Evolutionary conservation across 2,329 filamentous ascomycete genomes (phyloP).

Genomic region (Tolypocladium ophioglossoides): DNA sequence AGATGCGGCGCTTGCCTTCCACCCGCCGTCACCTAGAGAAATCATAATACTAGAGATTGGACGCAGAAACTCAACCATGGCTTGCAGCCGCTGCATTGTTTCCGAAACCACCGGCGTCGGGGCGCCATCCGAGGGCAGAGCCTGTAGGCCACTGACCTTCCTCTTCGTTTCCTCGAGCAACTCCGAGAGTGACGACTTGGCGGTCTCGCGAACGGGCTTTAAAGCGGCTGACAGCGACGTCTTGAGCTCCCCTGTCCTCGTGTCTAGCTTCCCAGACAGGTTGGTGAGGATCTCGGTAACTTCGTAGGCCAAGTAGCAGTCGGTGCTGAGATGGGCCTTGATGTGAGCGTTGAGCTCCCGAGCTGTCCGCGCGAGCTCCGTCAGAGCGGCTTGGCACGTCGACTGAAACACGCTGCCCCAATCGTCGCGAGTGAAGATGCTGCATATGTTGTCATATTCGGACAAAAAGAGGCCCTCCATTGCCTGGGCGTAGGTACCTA

Average conservation of each 20-base stretch:
- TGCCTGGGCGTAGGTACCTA: slow-evolving; percentile 77
- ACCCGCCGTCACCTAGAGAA: slow-evolving; percentile 86
- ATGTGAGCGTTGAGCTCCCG: slow-evolving; percentile 86
- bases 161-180: slow-evolving; percentile 75
- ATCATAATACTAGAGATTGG: slow-evolving; percentile 85
- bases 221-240: slow-evolving; percentile 71
- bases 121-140: slow-evolving; percentile 68
- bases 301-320: slow-evolving; percentile 93
- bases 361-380: slow-evolving; percentile 75
- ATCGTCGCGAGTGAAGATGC: slow-evolving; percentile 76
- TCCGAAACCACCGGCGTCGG: slow-evolving; percentile 70
- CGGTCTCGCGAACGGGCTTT: slow-evolving; percentile 84
- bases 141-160: slow-evolving; percentile 52
- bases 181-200: slow-evolving; percentile 73
- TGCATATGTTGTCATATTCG: slow-evolving; percentile 85
- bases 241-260: slow-evolving; percentile 78
- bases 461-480: slow-evolving; percentile 80
- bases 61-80: slow-evolving; percentile 75
- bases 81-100: slow-evolving; percentile 76
- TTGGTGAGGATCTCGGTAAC: slow-evolving; percentile 82
- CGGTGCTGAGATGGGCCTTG: slow-evolving; percentile 72
- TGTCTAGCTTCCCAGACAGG: slow-evolving; percentile 69
- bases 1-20: slow-evolving; percentile 48
- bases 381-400: slow-evolving; percentile 67
- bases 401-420: slow-evolving; percentile 70